These are phyloP conservation scores for Annulohypoxylon stygium DNA, from an alignment of 495 filamentous ascomycete species.

Conservation along the genomic window DNA sequence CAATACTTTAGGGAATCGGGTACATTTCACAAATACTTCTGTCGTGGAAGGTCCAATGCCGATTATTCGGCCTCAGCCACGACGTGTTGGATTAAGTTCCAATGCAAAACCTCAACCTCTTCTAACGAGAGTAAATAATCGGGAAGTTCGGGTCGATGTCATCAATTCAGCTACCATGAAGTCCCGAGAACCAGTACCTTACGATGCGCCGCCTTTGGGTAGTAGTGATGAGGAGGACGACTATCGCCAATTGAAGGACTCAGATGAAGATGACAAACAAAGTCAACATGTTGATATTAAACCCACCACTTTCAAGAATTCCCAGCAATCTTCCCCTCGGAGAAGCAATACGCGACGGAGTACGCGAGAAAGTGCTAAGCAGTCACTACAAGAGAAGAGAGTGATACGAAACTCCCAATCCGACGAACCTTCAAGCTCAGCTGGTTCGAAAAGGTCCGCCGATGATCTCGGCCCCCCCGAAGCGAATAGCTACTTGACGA, in stretches of 20 bases:
- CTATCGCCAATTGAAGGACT: constrained; percentile 28
- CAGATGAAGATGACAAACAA: constrained; percentile 35
- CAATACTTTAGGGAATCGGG: neutral
- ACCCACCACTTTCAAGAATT: constrained; percentile 34
- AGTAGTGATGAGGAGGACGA: constrained; percentile 49
- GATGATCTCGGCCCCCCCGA: constrained; percentile 24
- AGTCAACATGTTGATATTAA: constrained; percentile 38
- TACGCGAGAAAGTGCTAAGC: neutral
- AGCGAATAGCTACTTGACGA: constrained; percentile 22
- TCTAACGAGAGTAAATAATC: constrained; percentile 2
- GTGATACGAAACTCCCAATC: constrained; percentile 7
- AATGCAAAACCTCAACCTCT: constrained; percentile 25
- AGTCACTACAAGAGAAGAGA: constrained; percentile 6
- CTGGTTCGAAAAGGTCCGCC: constrained; percentile 46
- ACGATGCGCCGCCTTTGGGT: constrained; percentile 44
- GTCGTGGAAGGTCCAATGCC: constrained; percentile 6
- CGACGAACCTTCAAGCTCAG: constrained; percentile 37
- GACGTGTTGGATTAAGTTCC: constrained; percentile 32
- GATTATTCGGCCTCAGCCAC: constrained; percentile 14
- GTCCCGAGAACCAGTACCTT: constrained; percentile 35
- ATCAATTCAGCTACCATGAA: constrained; percentile 6
- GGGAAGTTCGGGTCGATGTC: neutral
- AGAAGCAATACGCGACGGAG: constrained; percentile 20
- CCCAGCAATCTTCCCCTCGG: constrained; percentile 2
- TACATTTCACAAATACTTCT: neutral